Evolutionary conservation across 2,329 filamentous ascomycete genomes (phyloP), one percentile per base, ranked within the genome.

Genomic region (Cadophora sp.): DNA sequence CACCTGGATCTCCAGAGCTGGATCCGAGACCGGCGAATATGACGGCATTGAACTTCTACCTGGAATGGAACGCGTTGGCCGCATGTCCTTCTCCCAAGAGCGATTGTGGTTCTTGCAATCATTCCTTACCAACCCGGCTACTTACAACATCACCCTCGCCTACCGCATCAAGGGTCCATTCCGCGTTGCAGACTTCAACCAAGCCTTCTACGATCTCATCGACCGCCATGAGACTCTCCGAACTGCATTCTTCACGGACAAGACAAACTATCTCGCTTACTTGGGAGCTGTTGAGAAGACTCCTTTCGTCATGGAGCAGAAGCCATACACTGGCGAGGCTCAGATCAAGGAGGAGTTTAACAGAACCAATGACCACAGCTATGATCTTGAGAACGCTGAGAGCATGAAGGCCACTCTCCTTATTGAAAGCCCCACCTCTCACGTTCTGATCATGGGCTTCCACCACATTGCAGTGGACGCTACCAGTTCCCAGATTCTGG

Each of bases 381-480:
- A 64, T 48, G 62, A 64, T 50, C 51, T 64, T 36, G 62, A 64
- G 56, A 56, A 59, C 27, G 62, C 51, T n/a, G 53, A 64, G 13
- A 64, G 51, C 27, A 64, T 56, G 62, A 64, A 58, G 24, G 62
- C 51, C 22, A 58, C 62, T 48, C 62, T 64, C 14, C 33, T 51
- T 16, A 51, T 65, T n/a, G 62, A 59, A 30, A 65, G 53, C 45
- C 55, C 55, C 74, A 73, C 0, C 61, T 69, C 2, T 79, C 83
- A 66, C 66, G 80, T 76, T 68, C 67, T 85, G 3, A 50, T 87
- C 0, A 61, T 86, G 5, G 76, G 76, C 0, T 79, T 76, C 56
- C 83, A 85, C 65, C 83, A 85, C 68, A 84, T 86, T 48, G 74
- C 78, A 39, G 78, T 85, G 75, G 84, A 86, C 67, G 82, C 80